Conservation (phyloP, 2,329 filamentous ascomycete species). For the Orbilia brochopaga region DNA sequence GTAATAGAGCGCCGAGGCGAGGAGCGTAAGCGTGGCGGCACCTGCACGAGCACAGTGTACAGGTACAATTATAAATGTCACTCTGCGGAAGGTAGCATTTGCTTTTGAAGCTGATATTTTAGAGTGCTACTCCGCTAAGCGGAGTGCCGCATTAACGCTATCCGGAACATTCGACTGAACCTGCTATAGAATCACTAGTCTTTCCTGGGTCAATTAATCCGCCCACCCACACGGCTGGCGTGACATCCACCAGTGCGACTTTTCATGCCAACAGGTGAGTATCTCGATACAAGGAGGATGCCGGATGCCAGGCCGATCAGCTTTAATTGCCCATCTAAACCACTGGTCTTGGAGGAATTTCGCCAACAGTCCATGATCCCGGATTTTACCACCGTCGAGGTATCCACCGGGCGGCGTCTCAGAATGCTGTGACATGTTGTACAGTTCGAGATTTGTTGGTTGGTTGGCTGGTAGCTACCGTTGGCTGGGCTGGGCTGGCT, state of each 20-base stretch:
- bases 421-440: background rate
- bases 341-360: background rate
- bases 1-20: no score
- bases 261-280: background rate
- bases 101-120: background rate
- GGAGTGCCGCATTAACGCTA: background rate
- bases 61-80: background rate
- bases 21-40: no score
- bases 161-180: background rate
- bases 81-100: constrained; percentile 1
- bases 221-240: constrained; percentile 9
- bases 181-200: background rate
- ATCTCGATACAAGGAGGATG: no score
- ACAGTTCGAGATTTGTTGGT: constrained; percentile 10
- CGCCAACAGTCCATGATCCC: background rate
- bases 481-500: constrained; percentile 22
- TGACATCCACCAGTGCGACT: background rate
- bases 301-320: background rate
- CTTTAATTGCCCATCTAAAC: background rate
- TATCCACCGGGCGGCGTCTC: background rate
- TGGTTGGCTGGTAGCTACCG: constrained; percentile 13
- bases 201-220: background rate
- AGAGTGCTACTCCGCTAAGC: no score
- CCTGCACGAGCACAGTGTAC: no score
- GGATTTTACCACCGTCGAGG: background rate